Base-by-base conservation (phyloP, 139 green algal species). In the Closterium sp. region DNA sequence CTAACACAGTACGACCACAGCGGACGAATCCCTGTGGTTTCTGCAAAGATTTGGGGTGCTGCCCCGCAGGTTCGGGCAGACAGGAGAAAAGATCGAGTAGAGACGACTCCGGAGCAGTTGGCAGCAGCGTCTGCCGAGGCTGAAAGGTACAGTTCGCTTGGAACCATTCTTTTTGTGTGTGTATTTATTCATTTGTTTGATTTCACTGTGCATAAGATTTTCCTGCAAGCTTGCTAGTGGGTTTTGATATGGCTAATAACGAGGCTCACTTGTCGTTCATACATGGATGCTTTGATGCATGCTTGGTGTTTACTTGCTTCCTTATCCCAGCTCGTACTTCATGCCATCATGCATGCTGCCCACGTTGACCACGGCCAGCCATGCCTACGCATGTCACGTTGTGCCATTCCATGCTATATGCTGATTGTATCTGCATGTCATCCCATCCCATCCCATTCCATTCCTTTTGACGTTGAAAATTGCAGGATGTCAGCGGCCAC, bases 41-140 rank as follows among this genome's bases (percentile, higher is more conserved):
- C 45, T 4, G 11, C 11, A 3, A 92, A 93, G 0, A 92, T 94
- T n/a, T 94, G 90, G 91, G n/a, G 70, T 19, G 92, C 86, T 31
- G 73, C 85, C 22, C 91, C 85, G 32, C 92, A 95, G 90, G 88
- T 86, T 9, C 90, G 92, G 27, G 85, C 85, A 28, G 92, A 95
- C 88, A 86, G 88, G 11, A 30, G 90, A 13, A 96, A 97, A 95
- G 97, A 98, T 91, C 94, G 97, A 3, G 97, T 98, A 31, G 97
- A 98, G 92, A 96, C 94, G 19, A 97, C 94, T 85, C 96, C 97
- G 19, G 96, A 98, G 95, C 97, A 98, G 93, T 95, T 98, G 94
- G 96, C 96, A 0, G 85, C 93, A 10, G 96, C 93, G n/a, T 92
- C 94, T 3, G 94, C 95, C 0, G 92, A 96, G 32, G 97, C 97